Conservation (phyloP, 169 alveolate genomes). For the Babesia bigemina region DNA sequence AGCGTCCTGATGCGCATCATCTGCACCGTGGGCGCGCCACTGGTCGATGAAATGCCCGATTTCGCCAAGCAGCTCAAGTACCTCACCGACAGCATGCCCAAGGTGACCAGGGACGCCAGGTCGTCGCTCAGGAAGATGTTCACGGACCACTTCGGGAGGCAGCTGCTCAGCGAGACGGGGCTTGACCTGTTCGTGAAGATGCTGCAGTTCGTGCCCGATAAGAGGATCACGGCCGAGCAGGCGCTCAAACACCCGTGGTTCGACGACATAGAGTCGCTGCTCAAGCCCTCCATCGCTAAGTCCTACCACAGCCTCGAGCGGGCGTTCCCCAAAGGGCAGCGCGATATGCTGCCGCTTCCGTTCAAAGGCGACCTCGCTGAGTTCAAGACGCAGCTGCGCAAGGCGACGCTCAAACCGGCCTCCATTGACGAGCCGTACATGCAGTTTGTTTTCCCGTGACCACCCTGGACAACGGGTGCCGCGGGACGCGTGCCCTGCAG, state of each 20-base stretch:
- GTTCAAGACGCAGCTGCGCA: constrained; percentile 33
- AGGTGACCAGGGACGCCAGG: constrained; percentile 64
- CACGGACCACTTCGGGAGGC: constrained; percentile 79
- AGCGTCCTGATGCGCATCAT: constrained; percentile 80
- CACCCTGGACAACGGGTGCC: constrained; percentile 6
- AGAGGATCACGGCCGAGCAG: constrained; percentile 83
- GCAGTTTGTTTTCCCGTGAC: constrained; percentile 59
- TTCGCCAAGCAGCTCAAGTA: constrained; percentile 57
- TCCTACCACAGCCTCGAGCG: constrained; percentile 25
- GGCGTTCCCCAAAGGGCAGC: constrained; percentile 50
- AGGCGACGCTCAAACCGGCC: constrained; percentile 31
- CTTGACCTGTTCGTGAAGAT: constrained; percentile 82
- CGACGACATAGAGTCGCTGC: constrained; percentile 67
- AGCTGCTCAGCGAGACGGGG: constrained; percentile 77
- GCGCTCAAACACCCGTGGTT: constrained; percentile 84
- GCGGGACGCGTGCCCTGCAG: constrained; percentile 9
- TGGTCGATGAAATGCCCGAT: constrained; percentile 73
- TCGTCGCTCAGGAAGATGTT: constrained; percentile 68
- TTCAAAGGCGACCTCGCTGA: constrained; percentile 49
- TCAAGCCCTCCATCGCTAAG: constrained; percentile 53
- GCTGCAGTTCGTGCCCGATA: constrained; percentile 77
- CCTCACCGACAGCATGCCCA: constrained; percentile 65
- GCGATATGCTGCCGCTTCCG: constrained; percentile 60
- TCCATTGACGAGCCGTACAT: constrained; percentile 34
- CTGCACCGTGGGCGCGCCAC: constrained; percentile 82